Percentiles rank a stretch among this genome's conserved stretches.
These are phyloP conservation scores for Crotalaria pallida DNA, from an alignment of 306 rosid genomes.

Conservation along the genomic window DNA sequence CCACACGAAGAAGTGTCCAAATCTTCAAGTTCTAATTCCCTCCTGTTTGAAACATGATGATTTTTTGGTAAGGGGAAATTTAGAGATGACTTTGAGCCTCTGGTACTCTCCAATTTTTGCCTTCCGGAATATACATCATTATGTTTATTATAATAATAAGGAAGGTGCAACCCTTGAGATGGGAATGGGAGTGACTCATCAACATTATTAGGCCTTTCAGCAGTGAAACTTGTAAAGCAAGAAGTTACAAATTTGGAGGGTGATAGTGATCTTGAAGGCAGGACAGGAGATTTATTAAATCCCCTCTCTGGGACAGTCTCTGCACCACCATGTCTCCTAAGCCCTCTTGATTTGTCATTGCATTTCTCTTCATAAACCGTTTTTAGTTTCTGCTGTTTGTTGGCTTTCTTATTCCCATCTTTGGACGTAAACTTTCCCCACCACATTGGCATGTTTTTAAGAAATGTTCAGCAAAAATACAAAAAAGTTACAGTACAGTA, in stretches of 20 bases:
- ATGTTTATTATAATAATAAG: too few relatives aligned
- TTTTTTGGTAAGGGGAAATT: slow-evolving; percentile 61
- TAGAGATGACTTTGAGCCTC: slow-evolving; percentile 43
- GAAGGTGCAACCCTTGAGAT: slow-evolving; percentile 37
- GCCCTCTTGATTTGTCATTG: slow-evolving; percentile 40
- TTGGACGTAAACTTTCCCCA: slow-evolving; percentile 85
- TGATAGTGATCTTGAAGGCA: slow-evolving; percentile 61
- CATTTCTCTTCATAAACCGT: slow-evolving; percentile 51
- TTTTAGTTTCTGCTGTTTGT: slow-evolving; percentile 59
- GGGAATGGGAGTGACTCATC: slow-evolving; percentile 60
- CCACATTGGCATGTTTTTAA: slow-evolving; percentile 63
- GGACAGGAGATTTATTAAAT: slow-evolving; percentile 39
- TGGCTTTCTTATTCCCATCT: slow-evolving; percentile 58
- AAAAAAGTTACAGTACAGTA: not conserved
- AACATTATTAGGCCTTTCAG: slow-evolving; percentile 55
- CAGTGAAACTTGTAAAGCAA: slow-evolving; percentile 77
- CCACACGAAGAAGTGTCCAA: too few relatives aligned
- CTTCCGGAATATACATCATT: slow-evolving; percentile 50
- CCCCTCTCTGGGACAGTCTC: slow-evolving; percentile 54
- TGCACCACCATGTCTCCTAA: slow-evolving; percentile 42
- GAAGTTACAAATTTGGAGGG: slow-evolving; percentile 51
- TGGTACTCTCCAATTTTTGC: slow-evolving; percentile 44
- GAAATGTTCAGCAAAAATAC: slow-evolving; percentile 14
- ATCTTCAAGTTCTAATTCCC: too few relatives aligned
- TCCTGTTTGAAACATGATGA: slow-evolving; percentile 44